Evolutionary conservation across 23 red algal genomes (phyloP), one percentile per base, ranked within the genome.

Genomic region (Gracilaria caudata): DNA sequence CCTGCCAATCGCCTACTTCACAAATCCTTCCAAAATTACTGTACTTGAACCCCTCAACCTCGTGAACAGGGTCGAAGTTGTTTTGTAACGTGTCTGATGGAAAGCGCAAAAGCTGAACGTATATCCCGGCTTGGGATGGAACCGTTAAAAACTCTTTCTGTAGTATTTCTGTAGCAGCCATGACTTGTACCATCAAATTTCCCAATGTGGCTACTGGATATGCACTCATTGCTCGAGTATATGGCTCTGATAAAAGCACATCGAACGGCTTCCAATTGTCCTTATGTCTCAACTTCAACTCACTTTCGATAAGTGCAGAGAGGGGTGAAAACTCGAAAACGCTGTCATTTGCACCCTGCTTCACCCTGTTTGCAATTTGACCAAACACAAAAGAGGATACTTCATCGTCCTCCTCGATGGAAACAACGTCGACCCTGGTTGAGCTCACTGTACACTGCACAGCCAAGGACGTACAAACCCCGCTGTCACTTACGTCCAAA

Each of bases 141-240:
- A 89, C 60, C 8, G 68, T 79, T 17, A 59, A 4, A 39, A 51
- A 77, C 20, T 79, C 53, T 37, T 57, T 54, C 34, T 33, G 53
- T 20, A 77, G 28, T n/a, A 89, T 28, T 38, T 89, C 0, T 66
- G 85, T 56, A n/a, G 68, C 34, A 20, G 61, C 74, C 33, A 51
- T 43, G 37, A 68, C 25, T 79, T 79, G 85, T 17, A 89, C 61
- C 51, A 89, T 89, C 85, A 89, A 36, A 38, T 89, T 89, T 73
- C 64, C 71, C 8, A 89, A 70, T 68, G 85, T 79, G 7, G 72
- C 49, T 55, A 89, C 29, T 21, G 85, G 85, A 43, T 89, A 89
- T 23, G 34, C 34, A 34, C 34, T 64, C 85, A 89, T 89, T 29
- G 85, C 55, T 34, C 85, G 72, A 41, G 60, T 79, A 57, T 66